Evolutionary conservation across 2,329 filamentous ascomycete genomes (phyloP).

Genomic region (Cladosporium colombiae): DNA sequence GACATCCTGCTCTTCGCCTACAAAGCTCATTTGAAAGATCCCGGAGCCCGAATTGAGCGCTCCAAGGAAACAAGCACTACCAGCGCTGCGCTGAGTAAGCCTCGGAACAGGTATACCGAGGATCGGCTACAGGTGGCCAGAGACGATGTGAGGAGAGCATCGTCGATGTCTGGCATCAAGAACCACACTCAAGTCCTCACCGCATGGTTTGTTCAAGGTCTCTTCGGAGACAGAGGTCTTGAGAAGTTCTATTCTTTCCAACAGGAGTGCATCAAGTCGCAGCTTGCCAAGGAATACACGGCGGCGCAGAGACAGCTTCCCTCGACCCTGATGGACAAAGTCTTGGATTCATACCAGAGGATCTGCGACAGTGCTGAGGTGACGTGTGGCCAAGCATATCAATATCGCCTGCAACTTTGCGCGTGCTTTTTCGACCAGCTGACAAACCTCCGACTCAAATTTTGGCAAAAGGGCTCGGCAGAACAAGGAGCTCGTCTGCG

Average conservation of each 20-base stretch:
- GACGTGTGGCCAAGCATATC: neutral
- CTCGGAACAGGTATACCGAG: neutral
- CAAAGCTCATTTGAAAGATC: neutral
- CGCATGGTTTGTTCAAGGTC: neutral
- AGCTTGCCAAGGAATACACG: neutral
- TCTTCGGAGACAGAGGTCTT: neutral
- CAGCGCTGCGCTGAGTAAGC: neutral
- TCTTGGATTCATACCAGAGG: neutral
- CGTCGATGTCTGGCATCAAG: neutral
- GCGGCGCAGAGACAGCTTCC: neutral
- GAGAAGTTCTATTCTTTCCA: neutral
- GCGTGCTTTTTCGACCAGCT: neutral
- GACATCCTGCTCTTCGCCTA: neutral
- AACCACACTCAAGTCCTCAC: neutral
- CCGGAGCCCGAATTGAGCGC: neutral
- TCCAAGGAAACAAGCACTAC: neutral
- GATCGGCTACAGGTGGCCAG: neutral
- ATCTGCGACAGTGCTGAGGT: neutral
- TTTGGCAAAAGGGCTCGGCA: neutral
- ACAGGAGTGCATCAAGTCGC: neutral
- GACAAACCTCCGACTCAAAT: neutral
- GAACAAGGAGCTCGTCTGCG: neutral
- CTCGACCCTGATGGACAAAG: neutral
- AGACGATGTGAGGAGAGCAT: neutral
- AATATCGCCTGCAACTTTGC: neutral